Percentiles rank a stretch among this genome's conserved stretches.
Conservation (phyloP, 768 basidiomycete species). For the Cantharellus cinnabarinus region DNA sequence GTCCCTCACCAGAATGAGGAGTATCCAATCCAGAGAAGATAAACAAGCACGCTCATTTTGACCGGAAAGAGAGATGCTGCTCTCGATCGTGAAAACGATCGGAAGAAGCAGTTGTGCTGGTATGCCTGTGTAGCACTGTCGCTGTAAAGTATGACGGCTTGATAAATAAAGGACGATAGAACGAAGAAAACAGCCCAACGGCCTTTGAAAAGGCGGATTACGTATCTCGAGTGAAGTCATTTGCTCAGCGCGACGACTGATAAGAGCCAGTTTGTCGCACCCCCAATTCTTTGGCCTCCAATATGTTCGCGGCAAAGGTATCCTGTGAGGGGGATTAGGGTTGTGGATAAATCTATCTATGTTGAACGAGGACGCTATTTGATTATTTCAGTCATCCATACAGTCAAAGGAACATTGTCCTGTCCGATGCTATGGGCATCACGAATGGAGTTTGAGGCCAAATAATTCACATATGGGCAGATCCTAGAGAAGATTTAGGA, state of each 20-base stretch:
- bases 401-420: slow-evolving; percentile 28
- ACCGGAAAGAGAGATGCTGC: background rate
- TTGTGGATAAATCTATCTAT: slow-evolving; percentile 64
- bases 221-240: slow-evolving; percentile 81
- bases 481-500: too few species aligned
- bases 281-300: slow-evolving; percentile 22
- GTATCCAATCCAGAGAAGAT: slow-evolving; percentile 53
- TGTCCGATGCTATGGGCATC: slow-evolving; percentile 41
- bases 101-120: background rate
- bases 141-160: slow-evolving; percentile 47
- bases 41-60: slow-evolving; percentile 60
- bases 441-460: too few species aligned
- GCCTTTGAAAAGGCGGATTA: slow-evolving; percentile 86
- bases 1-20: slow-evolving; percentile 63
- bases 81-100: slow-evolving; percentile 3
- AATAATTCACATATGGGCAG: too few species aligned
- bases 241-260: slow-evolving; percentile 72
- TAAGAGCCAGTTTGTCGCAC: slow-evolving; percentile 48
- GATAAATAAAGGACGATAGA: slow-evolving; percentile 36
- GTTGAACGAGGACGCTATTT: slow-evolving; percentile 42
- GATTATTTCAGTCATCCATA: slow-evolving; percentile 36
- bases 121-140: too few species aligned
- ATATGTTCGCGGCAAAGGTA: slow-evolving; percentile 33
- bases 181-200: slow-evolving; percentile 59
- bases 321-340: slow-evolving; percentile 37